These are phyloP conservation scores for Beauveria pseudobassiana DNA, from an alignment of 2,329 filamentous ascomycete species.

Conservation along the genomic window DNA sequence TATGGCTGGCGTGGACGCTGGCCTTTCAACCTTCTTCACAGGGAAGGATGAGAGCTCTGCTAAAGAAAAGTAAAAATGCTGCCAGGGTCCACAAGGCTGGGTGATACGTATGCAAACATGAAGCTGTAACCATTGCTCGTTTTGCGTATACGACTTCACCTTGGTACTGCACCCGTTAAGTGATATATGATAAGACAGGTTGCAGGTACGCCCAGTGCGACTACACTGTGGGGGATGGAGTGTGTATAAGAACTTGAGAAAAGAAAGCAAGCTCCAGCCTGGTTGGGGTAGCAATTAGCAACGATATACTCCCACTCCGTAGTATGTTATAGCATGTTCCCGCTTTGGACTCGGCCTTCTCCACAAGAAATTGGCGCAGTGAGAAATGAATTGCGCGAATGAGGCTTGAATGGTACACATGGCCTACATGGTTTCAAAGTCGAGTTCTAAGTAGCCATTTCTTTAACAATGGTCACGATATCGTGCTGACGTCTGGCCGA, in stretches of 20 bases:
- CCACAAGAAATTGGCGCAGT: not conserved
- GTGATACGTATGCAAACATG: no score
- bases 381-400: not conserved
- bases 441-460: no score
- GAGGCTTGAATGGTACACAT: no score
- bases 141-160: not conserved
- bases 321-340: not conserved
- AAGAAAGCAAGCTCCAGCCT: not conserved
- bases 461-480: not conserved
- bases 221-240: not conserved
- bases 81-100: no score
- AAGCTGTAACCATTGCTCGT: not conserved
- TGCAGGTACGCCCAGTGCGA: not conserved
- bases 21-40: not conserved
- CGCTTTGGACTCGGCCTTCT: no score
- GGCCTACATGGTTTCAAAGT: no score
- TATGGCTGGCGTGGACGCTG: not conserved
- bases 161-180: not conserved
- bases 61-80: no score
- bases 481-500: not conserved
- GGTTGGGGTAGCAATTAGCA: not conserved
- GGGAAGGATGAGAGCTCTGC: no score
- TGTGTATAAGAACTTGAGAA: not conserved
- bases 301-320: no score
- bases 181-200: not conserved